Evolutionary conservation across 768 basidiomycete genomes (phyloP), one percentile per base, ranked within the genome.

Genomic region (Trichaptum fuscoviolaceum): DNA sequence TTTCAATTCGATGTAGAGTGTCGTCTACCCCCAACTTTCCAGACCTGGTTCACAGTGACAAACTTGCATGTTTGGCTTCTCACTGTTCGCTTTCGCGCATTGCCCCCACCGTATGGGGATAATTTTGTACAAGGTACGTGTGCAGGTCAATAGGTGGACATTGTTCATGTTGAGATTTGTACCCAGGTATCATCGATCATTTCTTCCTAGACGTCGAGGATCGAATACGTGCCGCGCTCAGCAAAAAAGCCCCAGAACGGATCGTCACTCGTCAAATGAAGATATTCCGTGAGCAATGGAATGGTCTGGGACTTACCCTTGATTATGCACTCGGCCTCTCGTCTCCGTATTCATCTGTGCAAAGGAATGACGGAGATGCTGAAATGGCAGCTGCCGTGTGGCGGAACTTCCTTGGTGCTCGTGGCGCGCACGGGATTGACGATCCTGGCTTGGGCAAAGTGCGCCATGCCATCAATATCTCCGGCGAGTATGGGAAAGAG

Each of bases 141-240:
- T 61, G 6, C 12, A 25, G 3, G 9, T 61, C 30, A 12, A 12
- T 61, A 25, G 15, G 15, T 20, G 12, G 12, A 20, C 42, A 52
- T 15, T 15, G 10, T 12, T 61, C 59, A 61, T 61, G 23, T 3
- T 5, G 23, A 61, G 30, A 2, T 24, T 3, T 61, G 23, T 61
- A 61, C 12, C 12, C 23, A 61, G 59, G 83, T 7, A 82, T 98
- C 67, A 83, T 97, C 69, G 95, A 96, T 75, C 95, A 97, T 78
- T 97, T 96, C 80, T 99, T 98, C 82, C 80, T 94, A 70, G 93
- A 98, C 74, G 85, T 93, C 68, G 96, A 98, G 73, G 91, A 92
- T 73, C 90, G 95, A 65, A 87, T 98, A 62, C 89, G 95, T 23
- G 79, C 84, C 6, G 89, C 95, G 30, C 86, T 94, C 58, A 89